Evolutionary conservation across 352 stramenopile species (phyloP).

Genomic region (Phytopythium chamaehyphon): DNA sequence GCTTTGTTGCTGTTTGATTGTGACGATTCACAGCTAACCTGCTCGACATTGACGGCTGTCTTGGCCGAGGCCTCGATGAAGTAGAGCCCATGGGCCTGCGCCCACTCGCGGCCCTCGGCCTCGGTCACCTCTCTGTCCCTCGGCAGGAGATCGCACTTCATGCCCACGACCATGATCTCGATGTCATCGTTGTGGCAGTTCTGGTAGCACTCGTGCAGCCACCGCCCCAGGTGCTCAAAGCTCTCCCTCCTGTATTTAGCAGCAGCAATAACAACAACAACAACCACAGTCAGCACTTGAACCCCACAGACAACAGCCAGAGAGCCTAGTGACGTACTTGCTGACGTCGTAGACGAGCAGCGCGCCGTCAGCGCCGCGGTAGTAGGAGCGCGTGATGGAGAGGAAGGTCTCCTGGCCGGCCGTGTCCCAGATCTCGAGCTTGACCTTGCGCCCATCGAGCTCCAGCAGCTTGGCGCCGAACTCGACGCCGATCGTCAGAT

Average conservation of each 20-base stretch:
- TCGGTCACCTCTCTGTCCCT: slow-evolving; percentile 61
- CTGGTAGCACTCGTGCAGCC: slow-evolving; percentile 81
- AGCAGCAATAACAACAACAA: too few relatives aligned
- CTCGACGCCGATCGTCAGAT: slow-evolving; percentile 91
- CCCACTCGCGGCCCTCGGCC: slow-evolving; percentile 66
- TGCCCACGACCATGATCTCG: slow-evolving; percentile 84
- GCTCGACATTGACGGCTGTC: slow-evolving; percentile 76
- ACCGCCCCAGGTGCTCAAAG: slow-evolving; percentile 71
- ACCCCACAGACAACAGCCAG: too few relatives aligned
- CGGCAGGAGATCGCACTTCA: slow-evolving; percentile 68
- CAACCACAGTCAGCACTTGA: too few relatives aligned
- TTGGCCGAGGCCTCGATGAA: slow-evolving; percentile 86
- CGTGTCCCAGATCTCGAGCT: slow-evolving; percentile 92
- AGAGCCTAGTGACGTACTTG: slow-evolving; percentile 14
- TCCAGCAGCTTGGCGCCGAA: slow-evolving; percentile 87
- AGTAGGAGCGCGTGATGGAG: slow-evolving; percentile 88
- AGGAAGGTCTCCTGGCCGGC: slow-evolving; percentile 89
- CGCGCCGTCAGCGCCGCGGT: slow-evolving; percentile 81
- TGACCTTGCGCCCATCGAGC: slow-evolving; percentile 80
- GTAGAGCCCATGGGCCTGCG: slow-evolving; percentile 52
- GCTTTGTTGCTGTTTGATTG: neutral
- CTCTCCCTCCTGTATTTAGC: slow-evolving; percentile 62
- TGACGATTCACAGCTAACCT: slow-evolving; percentile 12
- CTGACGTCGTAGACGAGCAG: slow-evolving; percentile 88
- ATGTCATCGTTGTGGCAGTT: slow-evolving; percentile 84